These are phyloP conservation scores for Didymella pinodella DNA, from an alignment of 2,329 filamentous ascomycete species.

Conservation along the genomic window DNA sequence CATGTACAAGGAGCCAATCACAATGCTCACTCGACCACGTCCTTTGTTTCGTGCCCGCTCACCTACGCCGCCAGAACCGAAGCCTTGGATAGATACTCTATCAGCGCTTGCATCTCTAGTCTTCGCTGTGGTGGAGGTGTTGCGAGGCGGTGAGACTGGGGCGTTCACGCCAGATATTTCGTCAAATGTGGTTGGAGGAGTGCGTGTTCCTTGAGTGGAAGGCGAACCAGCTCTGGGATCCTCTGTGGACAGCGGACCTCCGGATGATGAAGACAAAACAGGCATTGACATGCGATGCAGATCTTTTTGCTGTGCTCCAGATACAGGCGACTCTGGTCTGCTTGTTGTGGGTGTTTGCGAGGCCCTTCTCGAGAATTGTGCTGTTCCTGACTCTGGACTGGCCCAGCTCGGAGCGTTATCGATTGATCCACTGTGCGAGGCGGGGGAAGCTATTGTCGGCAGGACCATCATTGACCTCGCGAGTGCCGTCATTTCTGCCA, in stretches of 20 bases:
- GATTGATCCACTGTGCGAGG: constrained; percentile 38
- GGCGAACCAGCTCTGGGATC: constrained; percentile 40
- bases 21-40: constrained; percentile 78
- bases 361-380: constrained; percentile 40
- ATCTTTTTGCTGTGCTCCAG: constrained; percentile 61
- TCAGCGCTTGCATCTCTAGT: constrained; percentile 66
- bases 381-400: constrained; percentile 32
- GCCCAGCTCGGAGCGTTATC: constrained; percentile 44
- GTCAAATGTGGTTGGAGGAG: constrained; percentile 60
- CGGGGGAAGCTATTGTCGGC: constrained; percentile 69
- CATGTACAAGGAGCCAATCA: constrained; percentile 85
- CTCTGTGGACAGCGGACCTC: constrained; percentile 34
- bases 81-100: constrained; percentile 70
- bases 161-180: constrained; percentile 49
- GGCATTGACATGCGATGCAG: constrained; percentile 84
- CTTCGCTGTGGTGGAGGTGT: constrained; percentile 52
- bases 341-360: constrained; percentile 40
- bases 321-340: constrained; percentile 43
- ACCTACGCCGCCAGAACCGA: constrained; percentile 68
- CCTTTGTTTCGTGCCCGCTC: constrained; percentile 83
- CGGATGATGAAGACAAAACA: constrained; percentile 57
- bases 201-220: constrained; percentile 38
- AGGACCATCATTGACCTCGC: constrained; percentile 58
- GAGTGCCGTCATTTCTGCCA: constrained; percentile 58
- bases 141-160: constrained; percentile 50